These are phyloP conservation scores for thale cress (Arabidopsis thaliana) DNA, from an alignment of 345 rosid genomes.

Conservation along the genomic window DNA sequence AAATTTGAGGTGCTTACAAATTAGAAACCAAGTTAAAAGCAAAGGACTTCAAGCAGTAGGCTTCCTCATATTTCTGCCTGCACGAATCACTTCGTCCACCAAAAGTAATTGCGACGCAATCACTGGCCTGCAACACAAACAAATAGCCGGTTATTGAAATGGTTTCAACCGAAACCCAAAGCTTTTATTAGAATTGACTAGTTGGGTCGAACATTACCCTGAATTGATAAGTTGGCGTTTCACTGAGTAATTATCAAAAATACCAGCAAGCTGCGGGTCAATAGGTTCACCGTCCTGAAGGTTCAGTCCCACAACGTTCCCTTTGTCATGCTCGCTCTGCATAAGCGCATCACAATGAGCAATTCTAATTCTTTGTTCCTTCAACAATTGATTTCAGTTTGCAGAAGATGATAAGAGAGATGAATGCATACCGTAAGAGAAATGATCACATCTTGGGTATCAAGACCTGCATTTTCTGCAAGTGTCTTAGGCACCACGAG, in stretches of 20 bases:
- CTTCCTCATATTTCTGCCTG: conserved; percentile 99
- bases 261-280: conserved; percentile 92
- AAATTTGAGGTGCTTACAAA: neutral
- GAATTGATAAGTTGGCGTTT: conserved; percentile 95
- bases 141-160: neutral
- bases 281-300: conserved; percentile 84
- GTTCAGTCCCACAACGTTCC: conserved; percentile 82
- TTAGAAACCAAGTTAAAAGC: conserved; percentile 2
- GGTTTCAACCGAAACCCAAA: neutral
- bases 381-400: conserved; percentile 5
- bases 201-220: conserved; percentile 61
- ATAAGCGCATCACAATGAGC: conserved; percentile 27
- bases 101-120: conserved; percentile 91
- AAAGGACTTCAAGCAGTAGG: conserved; percentile 54
- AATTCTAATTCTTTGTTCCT: neutral
- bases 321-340: conserved; percentile 96
- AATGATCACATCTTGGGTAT: conserved; percentile 94
- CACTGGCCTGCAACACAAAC: conserved; percentile 72
- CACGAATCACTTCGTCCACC: conserved; percentile 99
- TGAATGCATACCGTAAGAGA: conserved; percentile 64
- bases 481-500: conserved; percentile 97
- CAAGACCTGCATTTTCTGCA: conserved; percentile 97
- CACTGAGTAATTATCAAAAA: conserved; percentile 93
- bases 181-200: neutral
- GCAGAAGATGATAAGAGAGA: neutral